Percentiles rank a stretch among this genome's conserved stretches.
These are phyloP conservation scores for Mycena polygramma DNA, from an alignment of 768 basidiomycete genomes.

Conservation along the genomic window DNA sequence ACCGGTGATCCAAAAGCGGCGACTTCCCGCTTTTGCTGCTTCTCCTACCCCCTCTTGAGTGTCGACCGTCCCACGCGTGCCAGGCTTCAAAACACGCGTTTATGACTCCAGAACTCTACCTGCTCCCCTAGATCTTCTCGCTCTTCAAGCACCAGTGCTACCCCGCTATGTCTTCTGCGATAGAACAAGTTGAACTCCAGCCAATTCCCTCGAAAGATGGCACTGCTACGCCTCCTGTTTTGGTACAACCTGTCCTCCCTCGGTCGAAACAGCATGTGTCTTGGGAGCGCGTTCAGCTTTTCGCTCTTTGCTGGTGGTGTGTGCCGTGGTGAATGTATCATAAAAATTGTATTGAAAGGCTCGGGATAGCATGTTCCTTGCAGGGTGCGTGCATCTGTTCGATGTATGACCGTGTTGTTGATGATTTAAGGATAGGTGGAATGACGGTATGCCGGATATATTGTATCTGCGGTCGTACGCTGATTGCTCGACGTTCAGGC, in stretches of 20 bases:
- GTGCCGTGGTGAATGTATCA: neutral
- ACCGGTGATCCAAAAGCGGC: neutral
- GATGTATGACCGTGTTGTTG: neutral
- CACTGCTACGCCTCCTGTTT: neutral
- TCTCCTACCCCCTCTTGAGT: neutral
- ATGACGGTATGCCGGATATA: constrained; percentile 15
- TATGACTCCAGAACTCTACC: neutral
- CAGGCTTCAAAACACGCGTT: neutral
- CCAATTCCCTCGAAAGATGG: constrained; percentile 17
- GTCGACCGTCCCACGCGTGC: too few species aligned
- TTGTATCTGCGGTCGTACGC: neutral
- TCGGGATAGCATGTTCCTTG: constrained; percentile 14
- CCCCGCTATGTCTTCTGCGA: constrained; percentile 25
- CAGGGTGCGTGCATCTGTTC: neutral
- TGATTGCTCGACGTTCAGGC: constrained; percentile 1
- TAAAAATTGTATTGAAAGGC: neutral
- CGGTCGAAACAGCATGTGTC: constrained; percentile 23
- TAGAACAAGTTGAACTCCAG: constrained; percentile 24
- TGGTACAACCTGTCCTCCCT: neutral
- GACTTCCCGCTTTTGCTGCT: neutral
- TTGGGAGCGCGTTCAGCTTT: constrained; percentile 30
- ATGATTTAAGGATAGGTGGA: constrained; percentile 3
- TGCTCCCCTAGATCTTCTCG: too few species aligned
- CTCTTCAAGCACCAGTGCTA: too few species aligned
- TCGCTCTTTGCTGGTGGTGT: constrained; percentile 36